Evolutionary conservation across 2,329 filamentous ascomycete species (phyloP), one percentile per base, ranked within the genome.

Genomic region (Hypoxylon sp.): DNA sequence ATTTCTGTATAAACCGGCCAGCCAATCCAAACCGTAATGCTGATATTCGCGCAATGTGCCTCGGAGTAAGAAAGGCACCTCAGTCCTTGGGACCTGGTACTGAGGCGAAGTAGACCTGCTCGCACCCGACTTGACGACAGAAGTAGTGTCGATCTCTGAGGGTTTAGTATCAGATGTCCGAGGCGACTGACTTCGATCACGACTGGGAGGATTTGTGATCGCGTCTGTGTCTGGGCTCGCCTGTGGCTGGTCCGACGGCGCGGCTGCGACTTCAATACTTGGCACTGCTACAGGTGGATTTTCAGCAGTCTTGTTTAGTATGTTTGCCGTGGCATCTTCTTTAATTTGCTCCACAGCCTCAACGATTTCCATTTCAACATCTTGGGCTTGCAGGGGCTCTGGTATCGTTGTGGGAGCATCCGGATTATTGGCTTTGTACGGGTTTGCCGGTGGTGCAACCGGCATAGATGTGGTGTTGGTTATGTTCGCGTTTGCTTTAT

Each of bases 11-110:
- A 99, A 85, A 0, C 93, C 93, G 1, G 94, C 93, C 48, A 99
- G 88, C 96, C 96, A 99, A 76, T 99, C 96, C 6, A 99, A 81
- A n/a, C 96, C 96, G 74, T 93, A 92, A 74, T 97, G 96, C 73
- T 99, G 96, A 75, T 99, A 99, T 77, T 97, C 95, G 76, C 96
- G 91, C 9, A 99, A 82, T 0, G 89, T 97, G 18, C 96, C 96
- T 51, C 96, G 90, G 0, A 97, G 82, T 9, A 99, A 85, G 65
- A 93, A 91, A 0, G 93, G 94, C 9, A 96, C 86, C 6, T 91
- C 89, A 0, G 89, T 94, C 70, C 90, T 91, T 61, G 84, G 82
- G 0, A 73, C 74, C 1, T 77, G 74, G 0, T 77, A 72, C 14
- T 75, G 71, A 1, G 78, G 77, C 2, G 79, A 78, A 1, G 67